Evolutionary conservation across 2,329 filamentous ascomycete species (phyloP), one percentile per base, ranked within the genome.

Genomic region (Epichloe sibirici): DNA sequence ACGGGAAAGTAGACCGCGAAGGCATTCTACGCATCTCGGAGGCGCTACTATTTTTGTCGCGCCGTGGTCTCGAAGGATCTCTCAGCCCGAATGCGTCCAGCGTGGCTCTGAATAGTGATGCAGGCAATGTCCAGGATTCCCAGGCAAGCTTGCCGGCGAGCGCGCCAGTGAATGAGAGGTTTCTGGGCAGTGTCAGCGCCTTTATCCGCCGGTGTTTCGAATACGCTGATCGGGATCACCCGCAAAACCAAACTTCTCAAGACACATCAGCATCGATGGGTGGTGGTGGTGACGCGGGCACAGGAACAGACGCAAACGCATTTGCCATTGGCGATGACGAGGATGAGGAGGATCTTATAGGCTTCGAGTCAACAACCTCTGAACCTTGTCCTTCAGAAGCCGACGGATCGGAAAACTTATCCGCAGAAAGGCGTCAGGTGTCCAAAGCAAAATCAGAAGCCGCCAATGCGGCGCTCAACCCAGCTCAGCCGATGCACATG

Each of bases 141-240:
- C 63, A 68, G 52, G 65, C 42, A 57, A 70, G 62, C 65, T 69
- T 70, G 58, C 73, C 68, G 47, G 65, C 69, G 1, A 76, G 75
- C n/a, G 71, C 75, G 61, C 74, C 87, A 52, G 81, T 84, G 42
- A 93, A 94, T 58, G 93, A 97, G 67, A 81, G 84, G 51, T 97
- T 98, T 64, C 72, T 98, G 28, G 88, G 86, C 56, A 95, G 90
- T 56, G 90, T 98, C 50, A 95, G 89, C 60, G 90, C 90, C 2
- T 98, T 98, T 65, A 98, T 97, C 55, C 80, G 90, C 57, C 81
- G 93, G 54, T 98, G 93, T 68, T 98, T 98, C 59, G 93, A 98
- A 69, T 98, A 98, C 63, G 93, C 93, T 5, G 93, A 98, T 63
- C 91, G 93, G 1, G 91, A 94, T 62, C 85, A 87, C 57, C 83